phyloP scores from a whole-genome alignment of 257 asterid species.

The Rauvolfia tetraphylla region DNA sequence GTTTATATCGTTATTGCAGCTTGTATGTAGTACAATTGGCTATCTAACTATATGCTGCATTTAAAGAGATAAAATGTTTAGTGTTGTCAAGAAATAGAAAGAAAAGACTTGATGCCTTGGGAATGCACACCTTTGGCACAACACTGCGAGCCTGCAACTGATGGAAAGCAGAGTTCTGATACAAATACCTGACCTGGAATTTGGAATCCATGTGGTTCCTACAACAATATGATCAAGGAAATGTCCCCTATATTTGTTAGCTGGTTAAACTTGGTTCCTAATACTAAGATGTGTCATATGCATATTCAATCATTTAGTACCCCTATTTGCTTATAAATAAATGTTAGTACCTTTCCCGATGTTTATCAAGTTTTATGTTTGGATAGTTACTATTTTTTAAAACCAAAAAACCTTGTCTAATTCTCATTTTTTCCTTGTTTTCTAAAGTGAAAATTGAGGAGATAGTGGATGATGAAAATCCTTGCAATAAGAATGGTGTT shows the following conservation, averaged over 20 bases:
- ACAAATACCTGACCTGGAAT: neutral
- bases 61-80: neutral
- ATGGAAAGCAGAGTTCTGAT: neutral
- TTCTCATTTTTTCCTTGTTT: neutral
- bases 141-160: neutral
- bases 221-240: neutral
- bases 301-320: neutral
- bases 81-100: neutral
- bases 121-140: neutral
- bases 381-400: too few relatives aligned
- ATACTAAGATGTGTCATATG: neutral
- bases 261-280: neutral
- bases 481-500: constrained; percentile 32
- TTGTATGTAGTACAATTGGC: neutral
- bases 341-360: neutral
- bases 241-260: neutral
- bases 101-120: neutral
- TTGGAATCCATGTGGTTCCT: neutral
- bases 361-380: neutral
- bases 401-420: too few relatives aligned
- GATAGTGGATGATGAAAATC: constrained; percentile 69
- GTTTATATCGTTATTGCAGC: neutral
- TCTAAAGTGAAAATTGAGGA: constrained; percentile 77
- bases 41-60: neutral
- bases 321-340: too few relatives aligned